A percentile compares a stretch with the other conserved stretches of the same genome.
phyloP scores from a whole-genome alignment of 768 basidiomycete genomes.

The Podaxis pistillaris region DNA sequence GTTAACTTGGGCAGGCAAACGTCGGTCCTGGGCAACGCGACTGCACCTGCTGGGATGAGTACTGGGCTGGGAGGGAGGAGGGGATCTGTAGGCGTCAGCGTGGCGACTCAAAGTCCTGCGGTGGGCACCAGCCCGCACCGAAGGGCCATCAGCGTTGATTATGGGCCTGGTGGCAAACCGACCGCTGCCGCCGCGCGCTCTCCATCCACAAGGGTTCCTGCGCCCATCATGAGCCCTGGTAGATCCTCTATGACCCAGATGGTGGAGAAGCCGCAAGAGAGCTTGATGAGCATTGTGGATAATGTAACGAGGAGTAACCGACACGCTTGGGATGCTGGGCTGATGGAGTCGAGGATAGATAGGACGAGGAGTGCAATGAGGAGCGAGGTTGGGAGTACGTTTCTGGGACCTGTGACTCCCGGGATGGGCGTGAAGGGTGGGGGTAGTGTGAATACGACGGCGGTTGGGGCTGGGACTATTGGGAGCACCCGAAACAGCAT shows the following conservation, averaged over 20 bases:
- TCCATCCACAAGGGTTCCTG: neutral
- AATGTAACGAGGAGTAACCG: constrained; percentile 42
- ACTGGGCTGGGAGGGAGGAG: constrained; percentile 1
- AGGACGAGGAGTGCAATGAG: constrained; percentile 7
- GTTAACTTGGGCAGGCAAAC: neutral
- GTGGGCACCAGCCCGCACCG: neutral
- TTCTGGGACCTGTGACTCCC: neutral
- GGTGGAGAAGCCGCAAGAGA: constrained; percentile 21
- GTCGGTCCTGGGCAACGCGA: neutral
- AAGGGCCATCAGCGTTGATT: constrained; percentile 3
- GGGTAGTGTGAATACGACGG: neutral
- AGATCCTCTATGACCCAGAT: neutral
- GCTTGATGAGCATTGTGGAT: constrained; percentile 71
- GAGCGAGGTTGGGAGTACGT: neutral
- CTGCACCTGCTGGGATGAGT: neutral
- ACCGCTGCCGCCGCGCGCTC: neutral
- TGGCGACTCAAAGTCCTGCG: constrained; percentile 6
- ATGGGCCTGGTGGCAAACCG: neutral
- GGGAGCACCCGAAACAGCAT: neutral
- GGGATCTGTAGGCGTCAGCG: constrained; percentile 8
- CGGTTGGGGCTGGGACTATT: neutral
- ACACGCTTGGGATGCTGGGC: constrained; percentile 25
- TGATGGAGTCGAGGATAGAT: constrained; percentile 17
- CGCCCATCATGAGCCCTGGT: constrained; percentile 4
- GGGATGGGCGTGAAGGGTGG: neutral